These are phyloP conservation scores for Imleria badia DNA, from an alignment of 768 basidiomycete genomes.

Conservation along the genomic window DNA sequence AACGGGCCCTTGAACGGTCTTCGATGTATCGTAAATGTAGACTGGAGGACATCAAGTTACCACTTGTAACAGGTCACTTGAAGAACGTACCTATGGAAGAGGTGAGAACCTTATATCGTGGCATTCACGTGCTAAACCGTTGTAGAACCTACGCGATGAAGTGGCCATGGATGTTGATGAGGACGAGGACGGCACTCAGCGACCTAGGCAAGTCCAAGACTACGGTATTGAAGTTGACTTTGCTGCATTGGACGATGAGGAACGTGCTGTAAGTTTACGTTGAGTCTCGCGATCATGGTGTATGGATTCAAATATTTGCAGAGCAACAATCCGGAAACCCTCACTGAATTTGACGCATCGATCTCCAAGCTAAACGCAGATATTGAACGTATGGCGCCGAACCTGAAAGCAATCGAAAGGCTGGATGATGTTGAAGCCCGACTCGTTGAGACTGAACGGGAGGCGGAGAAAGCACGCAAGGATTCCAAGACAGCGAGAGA, in stretches of 20 bases:
- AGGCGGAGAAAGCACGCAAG: constrained; percentile 89
- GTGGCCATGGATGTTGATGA: constrained; percentile 92
- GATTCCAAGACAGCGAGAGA: constrained; percentile 91
- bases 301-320: constrained; percentile 24
- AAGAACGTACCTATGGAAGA: constrained; percentile 95
- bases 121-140: constrained; percentile 5
- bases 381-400: constrained; percentile 93
- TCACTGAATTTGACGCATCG: constrained; percentile 71
- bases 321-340: constrained; percentile 61
- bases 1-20: constrained; percentile 80
- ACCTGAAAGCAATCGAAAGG: constrained; percentile 93
- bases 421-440: constrained; percentile 84
- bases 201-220: constrained; percentile 67
- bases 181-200: constrained; percentile 79
- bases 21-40: constrained; percentile 88
- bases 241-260: constrained; percentile 67
- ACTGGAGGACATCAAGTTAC: constrained; percentile 87
- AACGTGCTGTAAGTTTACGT: constrained; percentile 52
- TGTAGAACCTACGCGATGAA: constrained; percentile 76
- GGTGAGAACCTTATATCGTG: constrained; percentile 42
- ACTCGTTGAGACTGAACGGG: constrained; percentile 84
- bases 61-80: constrained; percentile 71
- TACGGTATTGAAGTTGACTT: constrained; percentile 94
- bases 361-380: constrained; percentile 72
- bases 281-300: neutral